phyloP scores from a whole-genome alignment of 2,329 filamentous ascomycete species.

The Trichoderma afroharzianum region DNA sequence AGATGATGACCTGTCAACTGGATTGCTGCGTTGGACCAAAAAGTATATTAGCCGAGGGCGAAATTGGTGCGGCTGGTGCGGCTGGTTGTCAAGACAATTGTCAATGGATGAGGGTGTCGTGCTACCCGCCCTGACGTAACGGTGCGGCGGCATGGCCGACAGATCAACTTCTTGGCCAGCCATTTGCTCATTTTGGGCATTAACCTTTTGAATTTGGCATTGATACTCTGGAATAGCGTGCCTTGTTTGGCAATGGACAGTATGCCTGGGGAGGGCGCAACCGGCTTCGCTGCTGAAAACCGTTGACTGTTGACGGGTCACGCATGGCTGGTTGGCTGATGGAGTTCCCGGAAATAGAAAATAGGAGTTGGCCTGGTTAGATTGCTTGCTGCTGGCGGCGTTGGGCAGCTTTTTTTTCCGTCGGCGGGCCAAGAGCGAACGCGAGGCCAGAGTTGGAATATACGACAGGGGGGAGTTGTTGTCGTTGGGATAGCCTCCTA shows the following conservation, averaged over 20 bases:
- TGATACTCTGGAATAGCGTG: neutral
- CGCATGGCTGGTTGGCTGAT: neutral
- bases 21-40: neutral
- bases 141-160: neutral
- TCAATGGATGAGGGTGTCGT: neutral
- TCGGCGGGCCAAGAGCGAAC: neutral
- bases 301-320: neutral
- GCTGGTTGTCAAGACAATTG: slow-evolving; percentile 1
- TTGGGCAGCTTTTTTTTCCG: neutral
- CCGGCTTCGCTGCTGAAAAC: neutral
- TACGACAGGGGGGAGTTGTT: neutral
- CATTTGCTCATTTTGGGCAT: neutral
- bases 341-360: neutral
- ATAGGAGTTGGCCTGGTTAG: neutral
- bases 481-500: neutral
- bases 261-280: neutral
- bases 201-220: neutral
- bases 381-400: neutral
- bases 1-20: slow-evolving; percentile 7
- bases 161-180: neutral
- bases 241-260: neutral
- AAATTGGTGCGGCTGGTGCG: slow-evolving; percentile 11
- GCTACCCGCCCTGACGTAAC: slow-evolving; percentile 4
- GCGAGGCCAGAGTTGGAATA: neutral
- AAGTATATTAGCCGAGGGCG: slow-evolving; percentile 8